Percentiles rank a stretch among this genome's conserved stretches.
Evolutionary conservation across 2,329 filamentous ascomycete genomes (phyloP).

Genomic region (Scleromitrula shiraiana): DNA sequence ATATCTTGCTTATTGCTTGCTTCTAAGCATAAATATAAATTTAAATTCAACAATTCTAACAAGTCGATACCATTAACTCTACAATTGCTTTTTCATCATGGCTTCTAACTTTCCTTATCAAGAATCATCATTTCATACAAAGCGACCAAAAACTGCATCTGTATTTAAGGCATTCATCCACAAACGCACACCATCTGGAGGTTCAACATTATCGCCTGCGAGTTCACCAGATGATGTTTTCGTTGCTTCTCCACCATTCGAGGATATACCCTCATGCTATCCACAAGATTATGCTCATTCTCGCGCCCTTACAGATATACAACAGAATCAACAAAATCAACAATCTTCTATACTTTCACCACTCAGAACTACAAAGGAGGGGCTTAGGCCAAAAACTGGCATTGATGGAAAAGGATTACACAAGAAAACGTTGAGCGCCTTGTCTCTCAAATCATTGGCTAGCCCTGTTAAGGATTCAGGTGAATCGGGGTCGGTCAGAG

Average conservation of each 20-base stretch:
- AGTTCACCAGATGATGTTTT: slow-evolving; percentile 16
- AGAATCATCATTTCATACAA: slow-evolving; percentile 22
- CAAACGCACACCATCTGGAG: slow-evolving; percentile 26
- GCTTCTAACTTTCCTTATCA: slow-evolving; percentile 21
- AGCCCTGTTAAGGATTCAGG: slow-evolving; percentile 30
- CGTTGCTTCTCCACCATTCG: slow-evolving; percentile 18
- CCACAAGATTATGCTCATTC: slow-evolving; percentile 32
- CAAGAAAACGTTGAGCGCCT: slow-evolving; percentile 37
- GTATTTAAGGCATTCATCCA: slow-evolving; percentile 30
- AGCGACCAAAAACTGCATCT: slow-evolving; percentile 27
- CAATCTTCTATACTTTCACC: slow-evolving; percentile 34
- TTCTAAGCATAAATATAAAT: not conserved
- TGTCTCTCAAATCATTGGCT: slow-evolving; percentile 38
- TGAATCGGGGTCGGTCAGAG: slow-evolving; percentile 30
- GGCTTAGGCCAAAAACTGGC: slow-evolving; percentile 23
- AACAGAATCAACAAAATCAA: slow-evolving; percentile 44
- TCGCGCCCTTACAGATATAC: slow-evolving; percentile 47
- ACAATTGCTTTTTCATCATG: slow-evolving; percentile 19
- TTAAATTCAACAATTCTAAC: not conserved
- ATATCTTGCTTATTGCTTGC: too few relatives aligned
- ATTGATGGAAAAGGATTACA: slow-evolving; percentile 34
- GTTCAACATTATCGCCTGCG: slow-evolving; percentile 19
- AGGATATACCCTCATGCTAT: slow-evolving; percentile 29
- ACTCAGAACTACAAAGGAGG: slow-evolving; percentile 31
- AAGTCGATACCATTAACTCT: too few relatives aligned